Evolutionary conservation across 2,329 filamentous ascomycete species (phyloP).

Genomic region (Alternaria gansuensis): DNA sequence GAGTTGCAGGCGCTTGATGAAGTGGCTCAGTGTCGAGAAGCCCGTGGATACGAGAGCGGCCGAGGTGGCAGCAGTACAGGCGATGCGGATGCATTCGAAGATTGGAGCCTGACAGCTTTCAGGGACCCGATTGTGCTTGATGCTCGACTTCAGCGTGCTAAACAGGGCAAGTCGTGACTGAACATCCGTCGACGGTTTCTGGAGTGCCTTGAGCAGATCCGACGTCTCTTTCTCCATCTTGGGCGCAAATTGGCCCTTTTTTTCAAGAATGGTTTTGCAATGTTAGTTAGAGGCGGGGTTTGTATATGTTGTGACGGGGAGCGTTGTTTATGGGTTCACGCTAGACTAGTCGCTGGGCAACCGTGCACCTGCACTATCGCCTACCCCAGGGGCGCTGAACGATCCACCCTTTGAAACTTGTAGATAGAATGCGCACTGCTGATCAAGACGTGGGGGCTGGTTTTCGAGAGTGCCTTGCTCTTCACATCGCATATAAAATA

Average conservation of each 20-base stretch:
- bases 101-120: conserved; percentile 74
- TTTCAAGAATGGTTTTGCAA: conserved; percentile 28
- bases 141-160: conserved; percentile 80
- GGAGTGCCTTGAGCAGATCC: conserved; percentile 62
- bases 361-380: conserved; percentile 21
- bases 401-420: conserved; percentile 19
- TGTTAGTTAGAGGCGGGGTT: conserved; percentile 30
- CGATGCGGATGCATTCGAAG: conserved; percentile 81
- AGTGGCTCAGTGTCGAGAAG: conserved; percentile 86
- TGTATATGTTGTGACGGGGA: conserved; percentile 17
- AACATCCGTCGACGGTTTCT: conserved; percentile 70
- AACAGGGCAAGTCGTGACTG: conserved; percentile 59
- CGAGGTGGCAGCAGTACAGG: conserved; percentile 78
- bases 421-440: conserved; percentile 12
- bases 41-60: conserved; percentile 78
- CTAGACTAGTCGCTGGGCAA: conserved; percentile 23
- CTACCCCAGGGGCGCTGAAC: conserved; percentile 13
- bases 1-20: conserved; percentile 83
- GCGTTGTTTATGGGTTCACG: conserved; percentile 24
- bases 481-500: neutral
- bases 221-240: conserved; percentile 65
- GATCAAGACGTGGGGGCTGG: neutral
- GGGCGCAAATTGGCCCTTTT: conserved; percentile 44
- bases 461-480: neutral
- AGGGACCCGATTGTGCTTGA: conserved; percentile 91